These are phyloP conservation scores for Monosporascus sp. DNA, from an alignment of 2,329 filamentous ascomycete species.

Conservation along the genomic window DNA sequence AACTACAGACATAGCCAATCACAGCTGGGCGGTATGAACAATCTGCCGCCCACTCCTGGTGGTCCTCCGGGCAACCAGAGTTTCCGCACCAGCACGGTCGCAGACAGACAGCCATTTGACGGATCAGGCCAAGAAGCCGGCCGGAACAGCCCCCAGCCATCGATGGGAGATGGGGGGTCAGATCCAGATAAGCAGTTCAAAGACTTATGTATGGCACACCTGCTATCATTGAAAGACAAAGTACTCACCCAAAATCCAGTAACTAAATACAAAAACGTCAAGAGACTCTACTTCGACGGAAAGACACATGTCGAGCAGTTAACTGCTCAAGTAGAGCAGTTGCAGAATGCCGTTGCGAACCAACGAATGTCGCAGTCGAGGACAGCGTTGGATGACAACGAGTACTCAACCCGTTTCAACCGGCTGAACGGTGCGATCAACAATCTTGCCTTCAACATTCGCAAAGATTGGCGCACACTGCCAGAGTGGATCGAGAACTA, in stretches of 20 bases:
- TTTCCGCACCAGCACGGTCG: slow-evolving; percentile 36
- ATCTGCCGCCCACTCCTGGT: slow-evolving; percentile 36
- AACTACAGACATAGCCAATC: slow-evolving; percentile 48
- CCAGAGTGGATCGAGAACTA: slow-evolving; percentile 75
- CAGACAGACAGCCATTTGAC: slow-evolving; percentile 40
- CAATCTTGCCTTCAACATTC: slow-evolving; percentile 91
- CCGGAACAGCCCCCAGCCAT: slow-evolving; percentile 53
- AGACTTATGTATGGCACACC: slow-evolving; percentile 45
- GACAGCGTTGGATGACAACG: slow-evolving; percentile 90
- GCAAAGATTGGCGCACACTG: slow-evolving; percentile 84
- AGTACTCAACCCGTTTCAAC: slow-evolving; percentile 85
- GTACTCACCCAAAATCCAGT: slow-evolving; percentile 51
- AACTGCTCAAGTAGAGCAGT: slow-evolving; percentile 80
- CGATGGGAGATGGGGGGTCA: slow-evolving; percentile 36
- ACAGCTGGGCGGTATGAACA: slow-evolving; percentile 38
- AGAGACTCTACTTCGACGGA: slow-evolving; percentile 94
- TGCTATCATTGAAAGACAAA: slow-evolving; percentile 1
- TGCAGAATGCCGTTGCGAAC: slow-evolving; percentile 96
- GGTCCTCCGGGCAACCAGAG: slow-evolving; percentile 28
- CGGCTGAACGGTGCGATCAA: slow-evolving; percentile 90
- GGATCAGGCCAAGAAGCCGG: slow-evolving; percentile 41
- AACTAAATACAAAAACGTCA: slow-evolving; percentile 96
- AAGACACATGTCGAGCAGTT: slow-evolving; percentile 88
- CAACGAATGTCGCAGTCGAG: slow-evolving; percentile 92
- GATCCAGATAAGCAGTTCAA: slow-evolving; percentile 54